Conservation (phyloP, 2,329 filamentous ascomycete species). For the Sarocladium oryzae region DNA sequence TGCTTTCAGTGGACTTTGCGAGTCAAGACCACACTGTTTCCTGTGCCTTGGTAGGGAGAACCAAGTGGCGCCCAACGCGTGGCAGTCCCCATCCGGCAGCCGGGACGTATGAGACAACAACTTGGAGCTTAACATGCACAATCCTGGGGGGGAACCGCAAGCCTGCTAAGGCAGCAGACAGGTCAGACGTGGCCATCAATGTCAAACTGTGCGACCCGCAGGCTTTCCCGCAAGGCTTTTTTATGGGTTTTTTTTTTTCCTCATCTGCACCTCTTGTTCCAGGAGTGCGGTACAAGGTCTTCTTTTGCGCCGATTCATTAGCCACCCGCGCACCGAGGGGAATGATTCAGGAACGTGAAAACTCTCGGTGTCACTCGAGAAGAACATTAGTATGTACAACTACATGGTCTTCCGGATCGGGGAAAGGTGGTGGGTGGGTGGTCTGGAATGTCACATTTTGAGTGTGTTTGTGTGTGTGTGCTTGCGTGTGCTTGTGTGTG, state of each 20-base stretch:
- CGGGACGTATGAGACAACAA: not conserved
- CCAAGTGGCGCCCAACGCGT: not conserved
- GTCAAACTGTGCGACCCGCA: not conserved
- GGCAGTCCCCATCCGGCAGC: not conserved
- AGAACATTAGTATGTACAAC: no score
- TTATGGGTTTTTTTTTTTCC: no score
- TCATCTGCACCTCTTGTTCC: not conserved
- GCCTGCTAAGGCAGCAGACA: not conserved
- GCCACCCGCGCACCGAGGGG: not conserved
- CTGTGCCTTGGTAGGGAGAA: not conserved
- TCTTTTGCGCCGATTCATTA: not conserved
- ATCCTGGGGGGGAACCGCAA: not conserved
- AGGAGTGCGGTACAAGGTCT: not conserved
- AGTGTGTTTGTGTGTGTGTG: no score
- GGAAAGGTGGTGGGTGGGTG: not conserved
- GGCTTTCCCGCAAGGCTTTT: not conserved
- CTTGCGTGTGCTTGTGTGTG: no score
- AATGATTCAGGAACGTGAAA: slow-evolving; percentile 8
- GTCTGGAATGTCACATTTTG: slow-evolving; percentile 7
- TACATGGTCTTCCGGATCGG: not conserved
- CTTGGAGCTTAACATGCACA: not conserved
- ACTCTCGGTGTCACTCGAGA: slow-evolving; percentile 4
- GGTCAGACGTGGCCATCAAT: not conserved
- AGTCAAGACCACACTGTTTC: not conserved
- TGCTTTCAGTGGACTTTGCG: not conserved